phyloP scores from a whole-genome alignment of 352 stramenopile genomes.

The Phytopythium litorale region DNA sequence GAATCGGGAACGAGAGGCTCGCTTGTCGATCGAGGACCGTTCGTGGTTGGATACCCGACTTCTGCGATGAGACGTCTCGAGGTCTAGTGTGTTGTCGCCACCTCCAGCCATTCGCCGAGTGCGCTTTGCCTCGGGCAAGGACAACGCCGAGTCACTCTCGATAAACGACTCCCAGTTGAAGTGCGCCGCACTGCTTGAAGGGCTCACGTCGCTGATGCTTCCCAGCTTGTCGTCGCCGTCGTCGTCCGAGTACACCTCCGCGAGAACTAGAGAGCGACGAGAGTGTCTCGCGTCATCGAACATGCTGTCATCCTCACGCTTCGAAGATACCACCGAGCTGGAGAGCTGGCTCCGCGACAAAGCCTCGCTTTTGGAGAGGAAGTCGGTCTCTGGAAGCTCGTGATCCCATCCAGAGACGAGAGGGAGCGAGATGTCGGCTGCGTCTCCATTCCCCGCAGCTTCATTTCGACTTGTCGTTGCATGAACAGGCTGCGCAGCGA shows the following conservation, averaged over 20 bases:
- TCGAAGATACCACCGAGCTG: slow-evolving; percentile 15
- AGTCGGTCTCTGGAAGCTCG: slow-evolving; percentile 24
- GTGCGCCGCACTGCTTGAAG: slow-evolving; percentile 10
- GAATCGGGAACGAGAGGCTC: not conserved
- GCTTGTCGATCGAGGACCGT: not conserved
- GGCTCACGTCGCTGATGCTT: slow-evolving; percentile 1
- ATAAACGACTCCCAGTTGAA: slow-evolving; percentile 72
- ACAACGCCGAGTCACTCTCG: slow-evolving; percentile 43
- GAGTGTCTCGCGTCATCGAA: not conserved
- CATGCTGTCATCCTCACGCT: not conserved
- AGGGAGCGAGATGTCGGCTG: slow-evolving; percentile 21
- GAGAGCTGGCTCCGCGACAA: slow-evolving; percentile 61
- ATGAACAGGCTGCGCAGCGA: not conserved
- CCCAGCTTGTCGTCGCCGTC: not conserved
- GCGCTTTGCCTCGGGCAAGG: slow-evolving; percentile 17
- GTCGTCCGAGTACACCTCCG: not conserved
- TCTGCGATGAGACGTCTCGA: slow-evolving; percentile 12
- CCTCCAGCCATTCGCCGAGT: slow-evolving; percentile 9
- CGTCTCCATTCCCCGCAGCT: not conserved
- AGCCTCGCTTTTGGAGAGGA: slow-evolving; percentile 19
- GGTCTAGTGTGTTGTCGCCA: not conserved
- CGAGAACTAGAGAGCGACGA: not conserved
- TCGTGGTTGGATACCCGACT: not conserved
- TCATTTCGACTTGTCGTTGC: not conserved
- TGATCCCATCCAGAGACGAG: slow-evolving; percentile 19